Conservation (phyloP, 2,329 filamentous ascomycete species). For the Aspergillus eucalypticola region DNA sequence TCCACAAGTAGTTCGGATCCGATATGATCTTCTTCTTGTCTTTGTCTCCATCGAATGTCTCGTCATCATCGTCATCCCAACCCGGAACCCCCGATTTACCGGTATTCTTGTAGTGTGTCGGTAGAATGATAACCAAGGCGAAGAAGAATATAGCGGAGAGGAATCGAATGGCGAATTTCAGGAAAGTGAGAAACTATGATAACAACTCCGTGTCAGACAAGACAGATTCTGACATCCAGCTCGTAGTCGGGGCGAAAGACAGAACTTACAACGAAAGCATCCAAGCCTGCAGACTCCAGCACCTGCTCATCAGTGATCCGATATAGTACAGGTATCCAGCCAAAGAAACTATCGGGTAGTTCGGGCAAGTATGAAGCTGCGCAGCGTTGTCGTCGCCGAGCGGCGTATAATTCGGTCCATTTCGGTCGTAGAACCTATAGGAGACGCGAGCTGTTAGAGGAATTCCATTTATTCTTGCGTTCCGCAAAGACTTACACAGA, state of each 20-base stretch:
- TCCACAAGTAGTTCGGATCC: constrained; percentile 71
- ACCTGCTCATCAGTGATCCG: constrained; percentile 86
- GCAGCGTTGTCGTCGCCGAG: constrained; percentile 74
- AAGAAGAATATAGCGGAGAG: constrained; percentile 79
- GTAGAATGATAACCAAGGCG: constrained; percentile 75
- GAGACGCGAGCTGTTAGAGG: constrained; percentile 14
- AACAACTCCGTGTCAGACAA: not conserved
- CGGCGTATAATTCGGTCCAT: constrained; percentile 90
- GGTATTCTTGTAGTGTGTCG: constrained; percentile 73
- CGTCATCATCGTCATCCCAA: constrained; percentile 40
- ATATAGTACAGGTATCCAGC: constrained; percentile 88
- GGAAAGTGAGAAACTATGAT: constrained; percentile 79
- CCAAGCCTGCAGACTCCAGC: constrained; percentile 83
- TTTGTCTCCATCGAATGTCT: constrained; percentile 29
- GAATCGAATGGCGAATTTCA: constrained; percentile 89
- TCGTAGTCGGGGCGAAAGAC: not conserved
- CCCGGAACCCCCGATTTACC: constrained; percentile 44
- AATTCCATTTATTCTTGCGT: not conserved
- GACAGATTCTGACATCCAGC: not conserved
- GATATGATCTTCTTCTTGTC: constrained; percentile 35
- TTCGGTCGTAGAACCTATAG: constrained; percentile 75
- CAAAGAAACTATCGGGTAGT: constrained; percentile 80
- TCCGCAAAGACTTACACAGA: constrained; percentile 41
- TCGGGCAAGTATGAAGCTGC: constrained; percentile 69
- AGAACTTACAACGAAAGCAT: constrained; percentile 83